These are phyloP conservation scores for Metarhizium anisopliae DNA, from an alignment of 2,329 filamentous ascomycete species.

Conservation along the genomic window DNA sequence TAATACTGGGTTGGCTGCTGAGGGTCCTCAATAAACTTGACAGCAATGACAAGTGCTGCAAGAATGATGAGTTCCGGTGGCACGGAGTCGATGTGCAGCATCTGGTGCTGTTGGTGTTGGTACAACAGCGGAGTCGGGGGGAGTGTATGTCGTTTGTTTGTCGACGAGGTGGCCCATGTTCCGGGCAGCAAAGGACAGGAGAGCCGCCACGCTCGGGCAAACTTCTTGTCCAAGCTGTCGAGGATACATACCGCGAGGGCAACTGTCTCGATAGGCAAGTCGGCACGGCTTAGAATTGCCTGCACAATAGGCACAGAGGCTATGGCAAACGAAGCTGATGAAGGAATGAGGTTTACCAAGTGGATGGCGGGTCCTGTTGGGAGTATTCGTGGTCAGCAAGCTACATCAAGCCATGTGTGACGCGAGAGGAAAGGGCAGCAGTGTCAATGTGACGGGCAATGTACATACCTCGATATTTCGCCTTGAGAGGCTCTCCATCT, in stretches of 20 bases:
- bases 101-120: conserved; percentile 36
- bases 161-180: conserved; percentile 11
- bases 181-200: conserved; percentile 40
- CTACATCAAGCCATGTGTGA: no score
- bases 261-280: conserved; percentile 51
- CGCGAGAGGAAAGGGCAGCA: no score
- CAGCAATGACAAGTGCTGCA: conserved; percentile 53
- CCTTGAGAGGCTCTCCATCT: conserved; percentile 34
- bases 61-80: conserved; percentile 54
- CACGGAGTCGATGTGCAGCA: conserved; percentile 53
- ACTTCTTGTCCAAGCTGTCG: conserved; percentile 54
- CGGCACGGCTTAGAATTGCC: conserved; percentile 47
- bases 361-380: conserved; percentile 54
- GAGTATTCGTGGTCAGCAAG: neutral
- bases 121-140: conserved; percentile 27
- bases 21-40: conserved; percentile 55
- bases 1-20: conserved; percentile 46
- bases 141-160: conserved; percentile 39
- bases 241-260: conserved; percentile 59
- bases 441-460: no score
- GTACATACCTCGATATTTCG: conserved; percentile 25
- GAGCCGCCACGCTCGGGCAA: conserved; percentile 53
- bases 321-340: conserved; percentile 49
- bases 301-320: conserved; percentile 53
- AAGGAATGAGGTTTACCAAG: conserved; percentile 57